Percentiles rank a stretch among this genome's conserved stretches.
phyloP scores from a whole-genome alignment of 345 rosid species.

The Hypericum androsaemum region DNA sequence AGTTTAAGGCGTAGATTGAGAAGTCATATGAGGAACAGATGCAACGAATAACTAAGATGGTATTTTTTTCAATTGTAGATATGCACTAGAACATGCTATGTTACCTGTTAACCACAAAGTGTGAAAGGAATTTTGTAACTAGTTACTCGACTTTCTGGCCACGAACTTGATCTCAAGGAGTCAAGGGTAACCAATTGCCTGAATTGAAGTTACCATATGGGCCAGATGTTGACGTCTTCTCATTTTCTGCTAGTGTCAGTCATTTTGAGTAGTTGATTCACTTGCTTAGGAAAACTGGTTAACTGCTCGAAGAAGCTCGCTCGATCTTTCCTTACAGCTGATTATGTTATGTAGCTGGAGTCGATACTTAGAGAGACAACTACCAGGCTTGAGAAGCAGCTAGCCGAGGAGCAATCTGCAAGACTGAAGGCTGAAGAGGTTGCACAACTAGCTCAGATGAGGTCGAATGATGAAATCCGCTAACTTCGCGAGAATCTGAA shows the following conservation, averaged over 20 bases:
- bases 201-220: too few species aligned
- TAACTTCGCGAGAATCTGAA: conserved; percentile 66
- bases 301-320: not conserved
- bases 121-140: conserved; percentile 35
- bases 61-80: too few species aligned
- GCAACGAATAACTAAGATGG: too few species aligned
- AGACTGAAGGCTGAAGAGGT: conserved; percentile 56
- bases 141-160: not conserved
- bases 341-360: conserved; percentile 42
- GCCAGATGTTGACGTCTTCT: too few species aligned
- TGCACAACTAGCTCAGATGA: conserved; percentile 44
- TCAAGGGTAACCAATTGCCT: too few species aligned
- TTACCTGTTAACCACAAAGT: conserved; percentile 52
- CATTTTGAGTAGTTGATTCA: too few species aligned
- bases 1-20: conserved; percentile 54
- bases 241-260: not conserved
- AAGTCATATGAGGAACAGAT: too few species aligned
- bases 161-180: too few species aligned
- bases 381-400: conserved; percentile 46
- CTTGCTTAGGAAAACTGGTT: not conserved
- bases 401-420: conserved; percentile 71
- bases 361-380: conserved; percentile 65
- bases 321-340: not conserved
- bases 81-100: too few species aligned
- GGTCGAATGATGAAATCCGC: conserved; percentile 62